Base-by-base conservation (phyloP, 805 yeast species). In the Candida ovalis region DNA sequence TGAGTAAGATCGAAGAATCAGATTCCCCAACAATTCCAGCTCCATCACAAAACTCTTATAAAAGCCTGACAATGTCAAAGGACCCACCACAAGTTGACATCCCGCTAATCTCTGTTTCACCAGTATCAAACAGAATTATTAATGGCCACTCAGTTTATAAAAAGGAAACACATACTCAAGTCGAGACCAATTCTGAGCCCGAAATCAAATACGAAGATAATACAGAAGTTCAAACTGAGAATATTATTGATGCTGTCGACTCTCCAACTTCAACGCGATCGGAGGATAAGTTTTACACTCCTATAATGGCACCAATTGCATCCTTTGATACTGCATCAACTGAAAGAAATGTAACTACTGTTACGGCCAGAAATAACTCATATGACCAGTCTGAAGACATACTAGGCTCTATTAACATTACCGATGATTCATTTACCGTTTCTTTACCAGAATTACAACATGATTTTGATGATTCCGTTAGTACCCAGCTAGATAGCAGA, bases 361-460 rank as follows among this genome's bases (percentile, higher is more conserved):
- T 21, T 37, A 4, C n/a, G 4, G 22, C 13, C 21, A 24, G 8
- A 19, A 17, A 37, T 13, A 8, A 36, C 8, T 27, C 37, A 3
- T 30, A 25, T 7, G 36, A 42, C 12, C 49, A 19, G 12, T 28
- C 44, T 5, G 52, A 53, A 24, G 61, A 55, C 40, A 44, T 56
- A 50, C 50, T 58, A 21, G 47, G 41, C 15, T 47, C 49, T 6
- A 46, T 57, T 25, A 50, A 56, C 23, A 42, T 58, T 18, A 43
- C 57, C n/a, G 42, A 40, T n/a, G 35, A 48, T 37, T 50, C 61
- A 9, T 53, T 58, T 27, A 52, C 47, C 28, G 19, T 49, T 2
- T 40, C 53, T 4, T 28, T 56, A 7, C 55, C 59, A 1, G 58
- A 55, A 18, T 21, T 56, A 39, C 45, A 52, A 6, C 36, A 25